Percentiles rank a stretch among this genome's conserved stretches.
Evolutionary conservation across 2,329 filamentous ascomycete genomes (phyloP).

Genomic region (Aspergillus arachidicola): DNA sequence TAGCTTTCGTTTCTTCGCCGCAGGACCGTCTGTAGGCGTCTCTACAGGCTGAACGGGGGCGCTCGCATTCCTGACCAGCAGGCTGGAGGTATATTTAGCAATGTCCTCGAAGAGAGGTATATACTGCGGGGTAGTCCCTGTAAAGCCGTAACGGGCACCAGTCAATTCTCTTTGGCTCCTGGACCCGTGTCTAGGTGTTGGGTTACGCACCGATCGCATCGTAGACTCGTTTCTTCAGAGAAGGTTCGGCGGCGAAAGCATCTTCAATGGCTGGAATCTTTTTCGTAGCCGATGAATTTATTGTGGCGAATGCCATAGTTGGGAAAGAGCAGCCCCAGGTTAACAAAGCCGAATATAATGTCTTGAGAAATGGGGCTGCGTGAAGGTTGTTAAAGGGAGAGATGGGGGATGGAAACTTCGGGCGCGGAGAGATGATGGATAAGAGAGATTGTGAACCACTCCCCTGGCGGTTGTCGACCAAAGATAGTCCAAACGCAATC

Average conservation of each 20-base stretch:
- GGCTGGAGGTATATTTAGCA: conserved; percentile 46
- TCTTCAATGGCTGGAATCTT: conserved; percentile 41
- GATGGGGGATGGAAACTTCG: conserved; percentile 2
- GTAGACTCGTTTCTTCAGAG: conserved; percentile 45
- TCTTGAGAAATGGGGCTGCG: conserved; percentile 1
- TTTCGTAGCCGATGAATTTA: conserved; percentile 28
- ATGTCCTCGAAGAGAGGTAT: conserved; percentile 52
- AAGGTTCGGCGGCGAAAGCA: conserved; percentile 43
- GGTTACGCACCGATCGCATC: conserved; percentile 46
- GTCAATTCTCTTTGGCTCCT: not conserved
- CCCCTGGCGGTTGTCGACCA: conserved; percentile 22
- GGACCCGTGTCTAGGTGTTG: not conserved
- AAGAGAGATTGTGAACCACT: conserved; percentile 21
- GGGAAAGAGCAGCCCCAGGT: conserved; percentile 16
- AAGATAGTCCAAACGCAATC: conserved; percentile 7
- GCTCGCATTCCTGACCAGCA: conserved; percentile 36
- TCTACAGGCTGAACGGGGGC: conserved; percentile 30
- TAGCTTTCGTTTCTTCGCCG: conserved; percentile 54
- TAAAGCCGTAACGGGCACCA: conserved; percentile 11
- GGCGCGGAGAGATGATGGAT: conserved; percentile 15
- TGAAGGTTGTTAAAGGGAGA: not conserved
- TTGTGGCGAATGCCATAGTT: conserved; percentile 43
- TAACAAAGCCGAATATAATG: not conserved
- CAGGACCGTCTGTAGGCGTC: conserved; percentile 36
- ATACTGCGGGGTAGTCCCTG: conserved; percentile 42